A percentile compares a stretch with the other conserved stretches of the same genome.
phyloP scores from a whole-genome alignment of 164 flowering plant genomes.

The Berberis thunbergii region DNA sequence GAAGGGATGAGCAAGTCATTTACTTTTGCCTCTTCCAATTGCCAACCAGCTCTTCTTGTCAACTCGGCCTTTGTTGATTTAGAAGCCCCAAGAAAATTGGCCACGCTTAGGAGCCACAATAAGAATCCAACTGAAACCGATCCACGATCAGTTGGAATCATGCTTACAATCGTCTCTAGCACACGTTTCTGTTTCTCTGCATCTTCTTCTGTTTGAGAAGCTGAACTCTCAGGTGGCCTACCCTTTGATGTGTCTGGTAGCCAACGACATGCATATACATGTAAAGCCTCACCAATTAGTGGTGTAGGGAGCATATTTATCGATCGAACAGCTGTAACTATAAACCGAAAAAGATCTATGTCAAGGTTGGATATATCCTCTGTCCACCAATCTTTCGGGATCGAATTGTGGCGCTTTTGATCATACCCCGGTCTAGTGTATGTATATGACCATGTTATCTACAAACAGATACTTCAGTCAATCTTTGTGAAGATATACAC shows the following conservation, averaged over 20 bases:
- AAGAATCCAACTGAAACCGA: slow-evolving; percentile 74
- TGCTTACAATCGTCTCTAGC: slow-evolving; percentile 55
- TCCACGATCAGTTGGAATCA: slow-evolving; percentile 62
- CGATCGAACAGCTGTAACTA: slow-evolving; percentile 43
- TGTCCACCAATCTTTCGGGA: slow-evolving; percentile 95
- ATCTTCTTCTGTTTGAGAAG: slow-evolving; percentile 16
- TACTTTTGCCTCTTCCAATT: slow-evolving; percentile 62
- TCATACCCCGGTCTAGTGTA: slow-evolving; percentile 78
- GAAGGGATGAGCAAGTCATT: slow-evolving; percentile 46
- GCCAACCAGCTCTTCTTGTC: slow-evolving; percentile 42
- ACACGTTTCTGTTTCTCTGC: slow-evolving; percentile 26
- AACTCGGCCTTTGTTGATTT: slow-evolving; percentile 57
- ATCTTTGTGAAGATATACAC: neutral
- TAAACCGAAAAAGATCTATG: slow-evolving; percentile 54
- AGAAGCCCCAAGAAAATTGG: slow-evolving; percentile 41
- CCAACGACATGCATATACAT: slow-evolving; percentile 76
- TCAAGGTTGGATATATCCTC: slow-evolving; percentile 75
- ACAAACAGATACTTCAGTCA: slow-evolving; percentile 4
- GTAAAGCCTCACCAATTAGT: slow-evolving; percentile 87
- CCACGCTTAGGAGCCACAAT: slow-evolving; percentile 49
- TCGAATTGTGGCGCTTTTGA: slow-evolving; percentile 40
- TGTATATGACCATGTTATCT: slow-evolving; percentile 90
- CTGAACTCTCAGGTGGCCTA: slow-evolving; percentile 23
- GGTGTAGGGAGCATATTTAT: slow-evolving; percentile 45
- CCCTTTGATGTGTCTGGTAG: slow-evolving; percentile 36